Evolutionary conservation across 2,329 filamentous ascomycete genomes (phyloP), one percentile per base, ranked within the genome.

Genomic region (Cladobotryum protrusum): DNA sequence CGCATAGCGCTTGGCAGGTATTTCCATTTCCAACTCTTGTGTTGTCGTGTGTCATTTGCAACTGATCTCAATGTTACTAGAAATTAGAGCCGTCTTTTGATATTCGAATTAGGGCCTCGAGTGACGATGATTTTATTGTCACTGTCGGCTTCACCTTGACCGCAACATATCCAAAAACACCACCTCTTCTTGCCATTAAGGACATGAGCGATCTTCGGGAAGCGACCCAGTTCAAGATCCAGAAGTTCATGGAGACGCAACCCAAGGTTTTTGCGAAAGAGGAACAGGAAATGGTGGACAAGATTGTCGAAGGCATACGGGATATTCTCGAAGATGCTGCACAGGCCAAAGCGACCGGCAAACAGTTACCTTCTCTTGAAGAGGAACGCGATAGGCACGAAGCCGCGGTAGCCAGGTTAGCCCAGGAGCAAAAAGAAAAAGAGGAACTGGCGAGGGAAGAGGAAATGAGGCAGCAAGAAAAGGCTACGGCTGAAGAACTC

Each of bases 271-370:
- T 81, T 52, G 74, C 73, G 29, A 68, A 69, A 24, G 73, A 75
- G 50, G 75, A 76, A 50, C 72, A 81, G 54, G 75, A 78, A 52
- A 84, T 83, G 75, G 72, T 84, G 36, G 76, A 85, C 61, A 76
- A 81, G 49, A 75, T 95, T 32, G 72, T 91, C 9, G 79, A 81
- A 54, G 81, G 79, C 3, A 81, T 87, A 44, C 83, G 89, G 8
- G 83, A 85, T 43, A 83, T 92, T 9, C 76, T 97, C 4, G 89
- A 96, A 67, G 88, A 95, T 65, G 89, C 89, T n/a, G 87, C 89
- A 1, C 77, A 84, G 56, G 82, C 84, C 24, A 87, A 87, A 58
- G 85, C 86, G 43, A 81, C 85, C 49, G 87, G 89, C 32, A 80
- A 83, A 49, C 80, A 89, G 54, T 72, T 96, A 14, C 90, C 89